A percentile compares a stretch with the other conserved stretches of the same genome.
Conservation (phyloP, 1,284 basidiomycete genomes). For the Tilletia horrida region DNA sequence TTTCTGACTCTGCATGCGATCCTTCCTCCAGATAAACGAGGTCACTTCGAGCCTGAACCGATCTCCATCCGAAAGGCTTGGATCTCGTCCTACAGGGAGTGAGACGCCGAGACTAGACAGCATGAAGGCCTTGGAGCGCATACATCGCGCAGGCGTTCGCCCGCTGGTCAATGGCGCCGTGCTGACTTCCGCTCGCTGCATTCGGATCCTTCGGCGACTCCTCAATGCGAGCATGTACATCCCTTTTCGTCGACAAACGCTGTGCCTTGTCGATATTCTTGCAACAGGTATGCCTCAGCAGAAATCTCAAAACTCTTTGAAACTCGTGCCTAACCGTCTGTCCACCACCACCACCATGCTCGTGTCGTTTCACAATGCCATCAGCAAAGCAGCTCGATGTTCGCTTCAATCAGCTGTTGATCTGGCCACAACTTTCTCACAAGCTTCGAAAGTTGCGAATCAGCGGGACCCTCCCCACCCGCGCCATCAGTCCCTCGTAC, state of each 20-base stretch:
- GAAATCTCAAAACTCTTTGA: no score
- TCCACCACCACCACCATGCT: no score
- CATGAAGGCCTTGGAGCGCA: neutral
- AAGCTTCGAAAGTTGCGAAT: slow-evolving; percentile 24
- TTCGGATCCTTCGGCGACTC: neutral
- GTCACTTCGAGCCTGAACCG: neutral
- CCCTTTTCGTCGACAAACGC: neutral
- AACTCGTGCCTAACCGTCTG: no score
- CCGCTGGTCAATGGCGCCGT: neutral
- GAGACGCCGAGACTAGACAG: no score
- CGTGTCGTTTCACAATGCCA: slow-evolving; percentile 23
- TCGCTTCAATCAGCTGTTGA: slow-evolving; percentile 54
- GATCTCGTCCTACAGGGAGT: neutral
- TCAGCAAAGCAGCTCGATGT: slow-evolving; percentile 55
- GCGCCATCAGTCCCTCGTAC: slow-evolving; percentile 27
- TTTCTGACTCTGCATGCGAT: no score
- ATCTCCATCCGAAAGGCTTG: slow-evolving; percentile 1
- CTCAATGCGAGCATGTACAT: neutral
- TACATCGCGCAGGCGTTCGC: neutral
- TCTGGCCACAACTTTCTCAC: slow-evolving; percentile 51
- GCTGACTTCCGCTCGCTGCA: neutral
- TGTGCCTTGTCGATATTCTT: neutral
- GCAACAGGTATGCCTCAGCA: neutral
- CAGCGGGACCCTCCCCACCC: slow-evolving; percentile 23
- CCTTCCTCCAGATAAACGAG: slow-evolving; percentile 1